Evolutionary conservation across 169 alveolate genomes (phyloP), one percentile per base, ranked within the genome.

Genomic region (Plasmodium malariae): DNA sequence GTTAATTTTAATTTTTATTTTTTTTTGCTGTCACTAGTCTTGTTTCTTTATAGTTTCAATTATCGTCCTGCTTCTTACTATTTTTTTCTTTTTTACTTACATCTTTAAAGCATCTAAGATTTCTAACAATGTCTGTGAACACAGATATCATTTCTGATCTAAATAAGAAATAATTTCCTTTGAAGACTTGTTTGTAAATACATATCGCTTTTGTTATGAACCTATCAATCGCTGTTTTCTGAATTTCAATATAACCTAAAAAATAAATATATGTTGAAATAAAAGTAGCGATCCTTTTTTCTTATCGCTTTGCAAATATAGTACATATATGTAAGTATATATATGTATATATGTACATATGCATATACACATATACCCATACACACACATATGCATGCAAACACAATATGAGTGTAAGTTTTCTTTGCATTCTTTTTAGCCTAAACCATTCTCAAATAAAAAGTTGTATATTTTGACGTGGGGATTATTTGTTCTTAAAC

Each of bases 201-300:
- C 70, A 36, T 62, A n/a, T 49, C 21, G 87, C 70, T 28, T 21
- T 73, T 1, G 63, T 5, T 45, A 86, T 30, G 57, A 86, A 86
- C 49, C 87, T 86, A 48, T 86, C 92, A 26, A 86, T 17, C 12
- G 92, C 30, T 11, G 92, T 86, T 55, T 70, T 86, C 40, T 86
- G 92, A 70, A 86, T 70, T 70, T 86, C 92, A 34, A 86, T 54
- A 32, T 86, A 86, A 32, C 90, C 90, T 80, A 32, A 26, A 51
- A 55, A 67, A 43, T 60, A 2, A 60, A 9, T 3, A 21, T 1
- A 70, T 76, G 28, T 28, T 49, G 1, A 43, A 9, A 6, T n/a
- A 17, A 40, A 5, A 65, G 1, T 17, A 7, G n/a, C 14, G 30
- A n/a, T 19, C 1, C 26, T 17, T 57, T 9, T 11, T 57, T 59